A percentile compares a stretch with the other conserved stretches of the same genome.
These are phyloP conservation scores for Rhizopogon rudus DNA, from an alignment of 768 basidiomycete species.

Conservation along the genomic window DNA sequence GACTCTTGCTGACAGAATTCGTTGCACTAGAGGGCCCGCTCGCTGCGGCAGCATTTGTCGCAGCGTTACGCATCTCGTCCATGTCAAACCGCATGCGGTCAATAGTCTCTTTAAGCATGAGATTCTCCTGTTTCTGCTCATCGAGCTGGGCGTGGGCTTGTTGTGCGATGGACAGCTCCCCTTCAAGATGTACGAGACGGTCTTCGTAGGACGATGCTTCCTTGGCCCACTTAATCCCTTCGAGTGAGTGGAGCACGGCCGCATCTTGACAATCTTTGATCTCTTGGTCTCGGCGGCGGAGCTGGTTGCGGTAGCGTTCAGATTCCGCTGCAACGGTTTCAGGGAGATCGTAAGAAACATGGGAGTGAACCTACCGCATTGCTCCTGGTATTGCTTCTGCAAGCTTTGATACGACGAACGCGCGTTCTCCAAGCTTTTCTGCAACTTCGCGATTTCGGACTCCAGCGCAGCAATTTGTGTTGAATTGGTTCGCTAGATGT, in stretches of 20 bases:
- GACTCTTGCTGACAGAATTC: slow-evolving; percentile 63
- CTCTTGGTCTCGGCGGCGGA: slow-evolving; percentile 71
- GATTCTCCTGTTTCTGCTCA: slow-evolving; percentile 92
- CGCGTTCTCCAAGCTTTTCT: slow-evolving; percentile 69
- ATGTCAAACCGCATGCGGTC: slow-evolving; percentile 92
- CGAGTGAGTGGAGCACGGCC: slow-evolving; percentile 55
- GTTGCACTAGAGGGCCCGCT: slow-evolving; percentile 45
- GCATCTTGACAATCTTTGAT: slow-evolving; percentile 62
- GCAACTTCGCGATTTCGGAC: slow-evolving; percentile 71
- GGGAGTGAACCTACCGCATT: slow-evolving; percentile 54
- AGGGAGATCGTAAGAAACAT: background rate
- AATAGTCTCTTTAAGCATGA: slow-evolving; percentile 92
- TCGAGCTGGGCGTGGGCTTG: slow-evolving; percentile 73
- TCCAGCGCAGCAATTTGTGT: slow-evolving; percentile 69
- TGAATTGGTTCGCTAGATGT: slow-evolving; percentile 51
- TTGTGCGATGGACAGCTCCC: slow-evolving; percentile 65
- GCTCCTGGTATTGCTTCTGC: slow-evolving; percentile 87
- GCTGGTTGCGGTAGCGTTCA: slow-evolving; percentile 69
- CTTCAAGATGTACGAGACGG: slow-evolving; percentile 63
- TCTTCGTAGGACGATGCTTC: slow-evolving; percentile 73
- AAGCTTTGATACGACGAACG: slow-evolving; percentile 69
- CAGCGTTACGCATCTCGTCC: slow-evolving; percentile 75
- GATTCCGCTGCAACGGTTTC: slow-evolving; percentile 49
- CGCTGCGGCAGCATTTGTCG: slow-evolving; percentile 30
- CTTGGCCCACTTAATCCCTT: slow-evolving; percentile 57